Evolutionary conservation across 768 basidiomycete genomes (phyloP), one percentile per base, ranked within the genome.

Genomic region (Hygrocybe coccinea): DNA sequence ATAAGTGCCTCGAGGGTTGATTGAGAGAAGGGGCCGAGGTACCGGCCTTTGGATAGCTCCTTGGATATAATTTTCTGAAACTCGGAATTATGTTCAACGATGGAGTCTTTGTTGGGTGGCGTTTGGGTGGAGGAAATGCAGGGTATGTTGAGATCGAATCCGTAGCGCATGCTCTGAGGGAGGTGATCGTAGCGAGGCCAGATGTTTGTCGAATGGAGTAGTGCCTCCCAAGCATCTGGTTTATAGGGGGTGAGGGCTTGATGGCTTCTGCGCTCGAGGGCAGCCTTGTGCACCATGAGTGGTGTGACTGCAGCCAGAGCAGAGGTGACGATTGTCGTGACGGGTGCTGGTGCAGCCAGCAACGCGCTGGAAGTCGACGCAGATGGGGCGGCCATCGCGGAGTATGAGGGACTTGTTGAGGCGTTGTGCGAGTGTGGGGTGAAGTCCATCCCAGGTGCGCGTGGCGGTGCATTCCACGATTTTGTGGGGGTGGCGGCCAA

Each of bases 211-310:
- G 41, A 22, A 0, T 10, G 7, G 0, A 77, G 67, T 0, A 59
- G 54, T 0, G 5, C 1, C 1, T 67, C 50, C 78, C 78, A 80
- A 0, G 50, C 63, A 0, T 64, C 56, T 0, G 66, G 53, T 0
- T 60, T 49, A 54, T 76, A 74, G 0, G 73, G 76, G 0, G 74
- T 72, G 44, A 57, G 39, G 0, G 69, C 63, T 0, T 64, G 56
- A 60, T 3, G 52, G 47, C 17, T 59, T 66, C 69, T 69, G 65
- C 11, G 64, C 67, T 47, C 52, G 66, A 72, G 70, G 65, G 60
- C 78, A 80, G 0, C 22, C 43, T 38, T 71, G 63, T 62, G 78
- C 76, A 21, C 78, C 71, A 47, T 80, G 75, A 29, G 39, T 36
- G 38, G 60, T 5, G 0, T 57, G 49, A 34, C 74, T 70, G 48